Base-by-base conservation (phyloP, 331 rosid species). In the Rosa hybrid region DNA sequence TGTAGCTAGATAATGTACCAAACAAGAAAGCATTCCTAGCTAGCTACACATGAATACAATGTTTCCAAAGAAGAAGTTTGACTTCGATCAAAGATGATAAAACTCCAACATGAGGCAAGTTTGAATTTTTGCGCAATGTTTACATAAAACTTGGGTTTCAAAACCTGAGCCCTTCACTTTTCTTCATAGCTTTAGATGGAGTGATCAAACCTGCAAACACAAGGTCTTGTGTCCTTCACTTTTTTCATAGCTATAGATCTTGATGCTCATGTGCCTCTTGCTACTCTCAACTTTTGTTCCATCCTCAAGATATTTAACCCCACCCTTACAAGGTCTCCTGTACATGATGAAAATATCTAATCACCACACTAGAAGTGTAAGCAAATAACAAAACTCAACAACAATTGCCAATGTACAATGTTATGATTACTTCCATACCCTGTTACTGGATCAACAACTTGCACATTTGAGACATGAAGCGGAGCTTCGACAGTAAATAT, bases 321-420 rank as follows among this genome's bases (percentile, higher is more conserved):
- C 98, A 72, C 90, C 86, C 87, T 94, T 94, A 86, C 93, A 90
- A 72, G 98, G 91, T 85, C 82, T 89, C 86, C 97, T 94, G 94
- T 17, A 17, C 81, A 85, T 38, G 68, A 72, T 51, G 69, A 82
- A 65, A 67, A 27, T 11, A 13, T 8, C 14, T 44, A 17, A 51
- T 72, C 30, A 63, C 68, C 54, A 62, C 46, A 25, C 14, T 34
- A 41, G 63, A 51, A 6, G 25, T 18, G 49, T 9, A 72, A 23
- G 62, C 62, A 49, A 12, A 54, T 27, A 41, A 51, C 20, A 51
- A 21, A 71, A 70, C 45, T 4, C 11, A 30, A 27, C 27, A 27
- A 41, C 41, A 6, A 4, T 16, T 7, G 62, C 4, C 27, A 5
- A 63, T 25, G 42, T 11, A 63, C 70, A 63, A 44, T 17, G 20